Base-by-base conservation (phyloP, 1,284 basidiomycete species). In the Irpex sp. region DNA sequence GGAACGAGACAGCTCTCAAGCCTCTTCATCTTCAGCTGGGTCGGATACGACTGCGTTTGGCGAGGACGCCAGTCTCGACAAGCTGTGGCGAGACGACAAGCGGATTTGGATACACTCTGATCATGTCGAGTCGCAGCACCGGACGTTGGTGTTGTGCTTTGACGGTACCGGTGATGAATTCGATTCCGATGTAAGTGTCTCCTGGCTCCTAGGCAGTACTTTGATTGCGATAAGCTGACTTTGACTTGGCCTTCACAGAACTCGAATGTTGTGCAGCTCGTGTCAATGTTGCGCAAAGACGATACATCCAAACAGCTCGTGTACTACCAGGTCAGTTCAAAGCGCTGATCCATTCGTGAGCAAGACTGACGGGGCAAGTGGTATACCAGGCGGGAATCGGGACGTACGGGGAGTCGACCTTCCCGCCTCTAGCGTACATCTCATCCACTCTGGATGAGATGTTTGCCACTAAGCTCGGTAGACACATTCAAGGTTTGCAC, bases 271-370 rank as follows among this genome's bases (percentile, higher is more conserved):
- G 66, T 70, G 5, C 67, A 68, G 57, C 60, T 70, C 48, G 81
- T 82, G 70, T 74, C 78, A 4, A 73, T 81, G 70, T 75, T 85
- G 40, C 79, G 78, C 67, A 85, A 85, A 69, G 78, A 80, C 37
- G 79, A 85, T 65, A 72, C 71, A 11, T 65, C 69, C 0, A 70
- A 78, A 63, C 84, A 85, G 68, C 73, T 85, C 7, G 68, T 70
- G 0, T 70, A 70, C 51, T 70, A 68, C 60, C 67, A 66, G 65
- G 66, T 64, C n/a, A 34, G 61, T 47, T 26, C 3, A 13, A 13
- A 6, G 13, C 40, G 40, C 6, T 47, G 13, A 47, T 6, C 44
- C 17, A 54, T 55, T 17, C 21, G 54, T 36, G 5, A 11, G 19
- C n/a, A 15, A 31, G 19, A 19, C 44, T 66, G 51, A 56, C 38